phyloP scores from a whole-genome alignment of 805 yeast species.

The Yamadazyma scolyti region DNA sequence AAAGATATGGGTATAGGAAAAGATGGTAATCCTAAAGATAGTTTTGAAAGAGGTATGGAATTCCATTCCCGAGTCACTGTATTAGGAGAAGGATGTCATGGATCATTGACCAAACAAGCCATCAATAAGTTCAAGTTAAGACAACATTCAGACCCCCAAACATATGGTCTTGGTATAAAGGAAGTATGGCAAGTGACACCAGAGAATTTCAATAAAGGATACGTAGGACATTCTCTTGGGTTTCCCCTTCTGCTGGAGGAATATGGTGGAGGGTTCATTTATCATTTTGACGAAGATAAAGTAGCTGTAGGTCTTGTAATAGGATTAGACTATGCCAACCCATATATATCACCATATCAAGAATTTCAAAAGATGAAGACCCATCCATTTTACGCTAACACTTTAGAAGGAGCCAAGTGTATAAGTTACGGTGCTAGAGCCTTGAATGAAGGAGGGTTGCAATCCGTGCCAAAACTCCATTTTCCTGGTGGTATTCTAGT shows the following conservation, averaged over 20 bases:
- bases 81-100: conserved; percentile 98
- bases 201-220: conserved; percentile 75
- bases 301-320: conserved; percentile 93
- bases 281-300: conserved; percentile 91
- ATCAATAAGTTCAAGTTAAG: conserved; percentile 69
- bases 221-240: conserved; percentile 84
- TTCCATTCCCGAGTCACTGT: conserved; percentile 88
- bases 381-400: conserved; percentile 77
- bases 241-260: conserved; percentile 68
- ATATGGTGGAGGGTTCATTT: conserved; percentile 97
- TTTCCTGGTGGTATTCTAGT: conserved; percentile 97
- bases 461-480: conserved; percentile 82
- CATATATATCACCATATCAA: conserved; percentile 91
- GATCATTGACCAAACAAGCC: conserved; percentile 78
- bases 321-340: conserved; percentile 92
- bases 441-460: conserved; percentile 94
- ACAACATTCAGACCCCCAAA: conserved; percentile 64
- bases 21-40: conserved; percentile 70
- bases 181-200: conserved; percentile 96
- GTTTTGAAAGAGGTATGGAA: conserved; percentile 97
- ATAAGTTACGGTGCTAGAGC: conserved; percentile 95
- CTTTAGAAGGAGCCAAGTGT: conserved; percentile 86
- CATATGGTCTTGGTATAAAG: conserved; percentile 93
- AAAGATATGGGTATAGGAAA: conserved; percentile 85
- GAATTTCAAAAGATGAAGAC: conserved; percentile 94